A percentile compares a stretch with the other conserved stretches of the same genome.
Evolutionary conservation across 2,329 filamentous ascomycete species (phyloP).

Genomic region (Exophiala sp.): DNA sequence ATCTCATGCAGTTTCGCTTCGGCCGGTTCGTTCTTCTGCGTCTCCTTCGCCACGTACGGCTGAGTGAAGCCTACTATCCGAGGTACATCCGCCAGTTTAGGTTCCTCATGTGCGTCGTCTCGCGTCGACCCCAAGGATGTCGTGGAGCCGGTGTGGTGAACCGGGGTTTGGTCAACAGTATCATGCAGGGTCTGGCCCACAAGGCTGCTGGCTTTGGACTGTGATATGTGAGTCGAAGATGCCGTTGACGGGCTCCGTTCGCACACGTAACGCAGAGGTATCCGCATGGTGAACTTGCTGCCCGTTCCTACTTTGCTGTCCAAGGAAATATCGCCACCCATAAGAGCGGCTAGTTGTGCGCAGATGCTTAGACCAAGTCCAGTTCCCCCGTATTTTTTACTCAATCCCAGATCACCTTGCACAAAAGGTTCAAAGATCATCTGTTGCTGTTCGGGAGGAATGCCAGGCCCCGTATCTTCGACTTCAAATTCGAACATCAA

Average conservation of each 20-base stretch:
- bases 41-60: conserved; percentile 34
- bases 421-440: conserved; percentile 92
- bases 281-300: conserved; percentile 73
- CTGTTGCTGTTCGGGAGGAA: conserved; percentile 68
- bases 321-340: conserved; percentile 71
- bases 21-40: conserved; percentile 38
- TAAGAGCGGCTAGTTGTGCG: conserved; percentile 73
- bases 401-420: conserved; percentile 82
- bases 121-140: conserved; percentile 14
- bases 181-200: conserved; percentile 23
- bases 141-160: conserved; percentile 13
- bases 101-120: conserved; percentile 5
- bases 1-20: conserved; percentile 61
- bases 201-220: conserved; percentile 25
- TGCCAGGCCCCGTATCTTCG: conserved; percentile 80
- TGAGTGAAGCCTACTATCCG: conserved; percentile 30
- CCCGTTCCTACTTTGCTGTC: conserved; percentile 67
- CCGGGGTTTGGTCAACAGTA: conserved; percentile 3
- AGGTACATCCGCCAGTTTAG: conserved; percentile 25
- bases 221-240: conserved; percentile 24
- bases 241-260: conserved; percentile 50
- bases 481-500: conserved; percentile 82
- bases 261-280: conserved; percentile 71
- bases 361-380: conserved; percentile 85
- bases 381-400: conserved; percentile 84